Conservation (phyloP, 495 filamentous ascomycete genomes). For the Penicillium argentinense region DNA sequence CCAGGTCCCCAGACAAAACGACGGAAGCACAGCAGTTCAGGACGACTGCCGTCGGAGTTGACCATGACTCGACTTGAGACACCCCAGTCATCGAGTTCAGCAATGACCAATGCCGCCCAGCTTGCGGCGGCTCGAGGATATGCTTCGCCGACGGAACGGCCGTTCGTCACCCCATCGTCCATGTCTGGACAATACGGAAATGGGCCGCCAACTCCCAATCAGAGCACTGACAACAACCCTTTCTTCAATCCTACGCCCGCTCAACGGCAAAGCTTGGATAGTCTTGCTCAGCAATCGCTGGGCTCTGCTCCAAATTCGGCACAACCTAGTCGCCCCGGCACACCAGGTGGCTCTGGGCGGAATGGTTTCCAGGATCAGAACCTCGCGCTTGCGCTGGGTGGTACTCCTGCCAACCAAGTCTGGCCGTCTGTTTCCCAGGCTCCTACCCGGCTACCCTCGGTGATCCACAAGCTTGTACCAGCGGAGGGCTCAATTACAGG, state of each 20-base stretch:
- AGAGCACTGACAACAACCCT: slow-evolving; percentile 51
- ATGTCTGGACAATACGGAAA: slow-evolving; percentile 52
- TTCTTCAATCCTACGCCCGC: slow-evolving; percentile 48
- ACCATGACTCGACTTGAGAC: slow-evolving; percentile 78
- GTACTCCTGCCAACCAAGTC: slow-evolving; percentile 34
- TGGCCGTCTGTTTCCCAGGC: slow-evolving; percentile 44
- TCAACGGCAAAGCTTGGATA: slow-evolving; percentile 56
- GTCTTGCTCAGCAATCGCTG: slow-evolving; percentile 54
- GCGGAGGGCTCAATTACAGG: slow-evolving; percentile 77
- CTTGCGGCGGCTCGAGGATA: slow-evolving; percentile 42
- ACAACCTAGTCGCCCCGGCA: slow-evolving; percentile 52
- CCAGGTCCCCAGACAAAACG: slow-evolving; percentile 64
- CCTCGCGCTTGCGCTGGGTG: slow-evolving; percentile 31
- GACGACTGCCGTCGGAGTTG: slow-evolving; percentile 67
- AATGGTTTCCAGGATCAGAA: slow-evolving; percentile 45
- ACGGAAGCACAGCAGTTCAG: slow-evolving; percentile 67
- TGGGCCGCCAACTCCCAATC: slow-evolving; percentile 63
- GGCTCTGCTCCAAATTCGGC: slow-evolving; percentile 67
- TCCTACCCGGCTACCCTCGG: slow-evolving; percentile 49
- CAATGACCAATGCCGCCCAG: slow-evolving; percentile 37
- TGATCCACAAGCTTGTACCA: slow-evolving; percentile 77
- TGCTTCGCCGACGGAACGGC: slow-evolving; percentile 45
- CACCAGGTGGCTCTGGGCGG: slow-evolving; percentile 42
- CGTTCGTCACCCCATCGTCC: slow-evolving; percentile 47
- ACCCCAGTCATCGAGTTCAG: slow-evolving; percentile 37